Evolutionary conservation across 2,329 filamentous ascomycete species (phyloP).

Genomic region (Claviceps humidiphila): DNA sequence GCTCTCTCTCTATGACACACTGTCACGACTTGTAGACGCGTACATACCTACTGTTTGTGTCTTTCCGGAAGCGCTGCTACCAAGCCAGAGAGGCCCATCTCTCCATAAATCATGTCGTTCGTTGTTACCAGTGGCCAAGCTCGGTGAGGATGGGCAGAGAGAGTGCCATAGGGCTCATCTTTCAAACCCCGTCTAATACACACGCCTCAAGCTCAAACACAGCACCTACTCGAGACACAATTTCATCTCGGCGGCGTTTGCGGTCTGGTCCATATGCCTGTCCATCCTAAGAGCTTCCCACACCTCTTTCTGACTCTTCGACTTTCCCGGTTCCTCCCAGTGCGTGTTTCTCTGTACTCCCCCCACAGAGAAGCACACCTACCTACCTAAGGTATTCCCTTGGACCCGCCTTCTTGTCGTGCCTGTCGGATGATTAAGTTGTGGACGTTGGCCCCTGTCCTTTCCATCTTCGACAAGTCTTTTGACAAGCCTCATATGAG

Average conservation of each 20-base stretch:
- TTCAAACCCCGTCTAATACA: background rate
- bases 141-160: background rate
- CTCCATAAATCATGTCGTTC: background rate
- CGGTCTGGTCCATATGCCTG: constrained; percentile 4
- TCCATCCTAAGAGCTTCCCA: constrained; percentile 5
- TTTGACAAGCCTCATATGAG: constrained; percentile 3
- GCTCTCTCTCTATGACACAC: background rate
- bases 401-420: constrained; percentile 3
- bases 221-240: background rate
- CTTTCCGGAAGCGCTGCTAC: background rate
- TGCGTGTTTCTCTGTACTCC: background rate
- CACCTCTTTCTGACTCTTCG: constrained; percentile 5
- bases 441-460: constrained; percentile 4
- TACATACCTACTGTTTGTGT: background rate
- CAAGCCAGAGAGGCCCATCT: background rate
- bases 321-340: constrained; percentile 1
- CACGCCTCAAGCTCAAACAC: constrained; percentile 1
- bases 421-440: constrained; percentile 2
- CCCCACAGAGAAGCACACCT: constrained; percentile 3
- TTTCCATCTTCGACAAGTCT: constrained; percentile 4
- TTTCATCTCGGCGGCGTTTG: constrained; percentile 1
- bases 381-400: background rate
- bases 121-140: background rate
- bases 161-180: background rate
- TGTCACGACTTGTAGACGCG: constrained; percentile 1